A percentile compares a stretch with the other conserved stretches of the same genome.
Conservation (phyloP, 2,329 filamentous ascomycete species). For the Trichoderma koningii region DNA sequence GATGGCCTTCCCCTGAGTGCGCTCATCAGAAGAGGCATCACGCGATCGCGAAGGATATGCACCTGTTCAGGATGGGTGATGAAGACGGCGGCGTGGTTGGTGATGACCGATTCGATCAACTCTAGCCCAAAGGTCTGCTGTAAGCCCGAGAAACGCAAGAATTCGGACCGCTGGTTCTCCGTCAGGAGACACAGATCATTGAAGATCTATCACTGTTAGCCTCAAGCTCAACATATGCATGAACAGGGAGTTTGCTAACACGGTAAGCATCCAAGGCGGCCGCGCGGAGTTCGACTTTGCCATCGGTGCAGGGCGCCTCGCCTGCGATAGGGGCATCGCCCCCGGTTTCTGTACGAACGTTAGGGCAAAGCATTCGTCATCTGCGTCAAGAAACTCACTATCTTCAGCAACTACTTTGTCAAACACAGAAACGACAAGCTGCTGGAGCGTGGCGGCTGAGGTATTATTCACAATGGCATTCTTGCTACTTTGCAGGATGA, state of each 20-base stretch:
- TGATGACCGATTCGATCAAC: conserved; percentile 85
- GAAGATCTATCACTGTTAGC: conserved; percentile 62
- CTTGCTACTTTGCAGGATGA: conserved; percentile 86
- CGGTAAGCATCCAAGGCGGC: conserved; percentile 85
- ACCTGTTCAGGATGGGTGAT: conserved; percentile 76
- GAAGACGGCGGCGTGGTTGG: conserved; percentile 82
- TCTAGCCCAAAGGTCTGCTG: conserved; percentile 85
- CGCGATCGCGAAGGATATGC: conserved; percentile 71
- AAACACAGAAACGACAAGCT: conserved; percentile 88
- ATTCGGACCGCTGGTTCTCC: conserved; percentile 80
- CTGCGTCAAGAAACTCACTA: conserved; percentile 51
- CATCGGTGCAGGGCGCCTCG: conserved; percentile 68
- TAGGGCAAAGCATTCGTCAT: background rate
- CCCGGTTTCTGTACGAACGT: conserved; percentile 40
- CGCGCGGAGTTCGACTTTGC: conserved; percentile 65
- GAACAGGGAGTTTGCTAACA: conserved; percentile 45
- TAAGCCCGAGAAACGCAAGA: conserved; percentile 75
- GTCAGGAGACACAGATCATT: conserved; percentile 87
- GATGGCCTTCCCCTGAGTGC: conserved; percentile 75
- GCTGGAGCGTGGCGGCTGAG: conserved; percentile 92
- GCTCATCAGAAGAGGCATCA: conserved; percentile 82
- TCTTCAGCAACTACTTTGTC: conserved; percentile 87
- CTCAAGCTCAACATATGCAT: no score
- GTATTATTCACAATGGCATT: conserved; percentile 94
- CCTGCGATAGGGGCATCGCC: conserved; percentile 61